phyloP scores from a whole-genome alignment of 1,139 yeast genomes.

The Taiozyma sp. region DNA sequence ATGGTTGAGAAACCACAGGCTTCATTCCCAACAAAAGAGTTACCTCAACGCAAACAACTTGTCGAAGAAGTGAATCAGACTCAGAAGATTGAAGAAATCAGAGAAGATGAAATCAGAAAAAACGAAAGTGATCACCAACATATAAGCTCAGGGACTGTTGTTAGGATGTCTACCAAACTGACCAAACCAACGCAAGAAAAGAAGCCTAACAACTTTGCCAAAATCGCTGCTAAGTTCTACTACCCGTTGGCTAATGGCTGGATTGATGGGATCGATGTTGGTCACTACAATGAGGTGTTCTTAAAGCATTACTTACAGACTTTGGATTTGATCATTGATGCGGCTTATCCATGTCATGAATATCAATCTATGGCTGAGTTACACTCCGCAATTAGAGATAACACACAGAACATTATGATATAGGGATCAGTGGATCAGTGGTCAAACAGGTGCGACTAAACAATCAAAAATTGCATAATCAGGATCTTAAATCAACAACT shows the following conservation, averaged over 20 bases:
- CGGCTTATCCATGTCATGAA: conserved; percentile 32
- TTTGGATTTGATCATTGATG: conserved; percentile 26
- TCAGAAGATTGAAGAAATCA: conserved; percentile 15
- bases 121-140: background rate
- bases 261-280: conserved; percentile 33
- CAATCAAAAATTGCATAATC: background rate
- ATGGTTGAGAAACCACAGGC: conserved; percentile 30
- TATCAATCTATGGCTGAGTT: conserved; percentile 29
- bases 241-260: conserved; percentile 35
- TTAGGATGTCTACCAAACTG: conserved; percentile 31
- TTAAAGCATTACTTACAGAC: conserved; percentile 32
- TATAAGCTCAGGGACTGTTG: conserved; percentile 15
- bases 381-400: conserved; percentile 12
- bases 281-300: conserved; percentile 31
- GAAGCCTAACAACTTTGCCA: conserved; percentile 27
- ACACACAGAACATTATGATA: background rate
- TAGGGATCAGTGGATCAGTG: background rate
- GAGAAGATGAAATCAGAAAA: conserved; percentile 4
- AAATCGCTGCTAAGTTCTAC: conserved; percentile 29
- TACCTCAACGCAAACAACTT: conserved; percentile 17
- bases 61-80: conserved; percentile 8
- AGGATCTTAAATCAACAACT: background rate
- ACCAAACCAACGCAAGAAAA: conserved; percentile 10
- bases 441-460: background rate
- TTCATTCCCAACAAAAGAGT: conserved; percentile 30